Base-by-base conservation (phyloP, 805 yeast genomes). In the Pichia nanzhaoensis region DNA sequence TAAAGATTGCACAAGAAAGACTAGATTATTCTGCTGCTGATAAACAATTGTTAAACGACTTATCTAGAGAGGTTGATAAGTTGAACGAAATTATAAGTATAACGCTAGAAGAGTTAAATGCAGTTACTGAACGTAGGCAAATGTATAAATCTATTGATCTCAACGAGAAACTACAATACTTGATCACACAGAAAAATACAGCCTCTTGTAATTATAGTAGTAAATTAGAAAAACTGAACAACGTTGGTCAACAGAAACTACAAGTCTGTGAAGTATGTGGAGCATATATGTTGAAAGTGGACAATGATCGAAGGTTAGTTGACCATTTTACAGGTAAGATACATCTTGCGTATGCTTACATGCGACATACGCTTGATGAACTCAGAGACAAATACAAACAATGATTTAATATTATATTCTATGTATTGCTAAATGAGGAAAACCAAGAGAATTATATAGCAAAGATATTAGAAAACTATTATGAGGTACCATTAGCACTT, bases 211-310 rank as follows among this genome's bases (percentile, higher is more conserved):
- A 72, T 40, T 80, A 84, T 4, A 66, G 83, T 35, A 71, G 68
- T 21, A 64, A 84, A 6, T 74, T 81, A 13, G 95, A 86, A 46
- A 80, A 78, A 56, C 71, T 83, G 7, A 93, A 95, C 2, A 91
- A 86, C 54, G 76, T 89, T 12, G 87, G 93, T 1, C 95, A 85
- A 57, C 97, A 90, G 56, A 86, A 87, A 60, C 69, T 90, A 38
- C 96, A 89, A 61, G 95, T 87, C 1, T 90, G 98, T 64, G 84
- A 78, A 51, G 80, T 78, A 1, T 90, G 98, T 65, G 96, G 95
- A 1, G 95, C 95, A 0, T 88, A 83, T 57, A 67, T 91, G 33
- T 84, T 95, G 8, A 69, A 91, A 49, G 66, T 89, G 45, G 98
- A 90, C 61, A 86, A 84, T 47, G 97, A 90, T 60, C 72, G 89